Conservation (phyloP, 2,329 filamentous ascomycete species). For the Aschersonia sp. region DNA sequence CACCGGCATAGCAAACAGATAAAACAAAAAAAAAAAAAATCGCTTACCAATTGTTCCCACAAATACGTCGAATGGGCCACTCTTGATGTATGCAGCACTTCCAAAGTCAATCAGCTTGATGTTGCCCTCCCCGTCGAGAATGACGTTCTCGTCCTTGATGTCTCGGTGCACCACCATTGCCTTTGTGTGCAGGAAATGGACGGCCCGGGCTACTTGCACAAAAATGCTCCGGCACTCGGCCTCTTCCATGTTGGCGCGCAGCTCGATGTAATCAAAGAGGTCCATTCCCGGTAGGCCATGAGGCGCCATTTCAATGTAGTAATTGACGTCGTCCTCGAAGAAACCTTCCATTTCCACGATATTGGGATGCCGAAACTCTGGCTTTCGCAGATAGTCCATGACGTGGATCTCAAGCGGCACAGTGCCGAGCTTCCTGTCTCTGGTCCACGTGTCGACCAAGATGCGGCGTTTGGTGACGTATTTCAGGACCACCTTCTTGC, state of each 20-base stretch:
- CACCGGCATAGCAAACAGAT: too few relatives aligned
- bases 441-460: conserved; percentile 94
- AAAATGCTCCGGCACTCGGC: conserved; percentile 90
- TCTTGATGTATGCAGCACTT: conserved; percentile 96
- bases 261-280: conserved; percentile 95
- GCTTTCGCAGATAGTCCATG: conserved; percentile 75
- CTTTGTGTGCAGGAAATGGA: conserved; percentile 83
- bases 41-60: conserved; percentile 88
- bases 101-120: conserved; percentile 98
- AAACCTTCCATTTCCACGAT: conserved; percentile 62
- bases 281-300: conserved; percentile 96
- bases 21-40: not conserved
- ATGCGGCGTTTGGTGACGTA: conserved; percentile 96
- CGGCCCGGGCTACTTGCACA: conserved; percentile 74
- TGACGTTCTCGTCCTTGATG: conserved; percentile 98
- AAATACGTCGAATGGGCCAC: conserved; percentile 95
- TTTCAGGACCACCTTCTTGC: conserved; percentile 84
- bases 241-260: conserved; percentile 93
- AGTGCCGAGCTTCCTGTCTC: conserved; percentile 81
- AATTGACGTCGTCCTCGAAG: conserved; percentile 74
- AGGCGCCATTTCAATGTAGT: conserved; percentile 97
- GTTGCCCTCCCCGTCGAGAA: conserved; percentile 84
- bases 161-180: conserved; percentile 90
- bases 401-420: conserved; percentile 96
- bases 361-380: conserved; percentile 50